Evolutionary conservation across 2,329 filamentous ascomycete genomes (phyloP).

Genomic region (Hymenoscyphus albidus): DNA sequence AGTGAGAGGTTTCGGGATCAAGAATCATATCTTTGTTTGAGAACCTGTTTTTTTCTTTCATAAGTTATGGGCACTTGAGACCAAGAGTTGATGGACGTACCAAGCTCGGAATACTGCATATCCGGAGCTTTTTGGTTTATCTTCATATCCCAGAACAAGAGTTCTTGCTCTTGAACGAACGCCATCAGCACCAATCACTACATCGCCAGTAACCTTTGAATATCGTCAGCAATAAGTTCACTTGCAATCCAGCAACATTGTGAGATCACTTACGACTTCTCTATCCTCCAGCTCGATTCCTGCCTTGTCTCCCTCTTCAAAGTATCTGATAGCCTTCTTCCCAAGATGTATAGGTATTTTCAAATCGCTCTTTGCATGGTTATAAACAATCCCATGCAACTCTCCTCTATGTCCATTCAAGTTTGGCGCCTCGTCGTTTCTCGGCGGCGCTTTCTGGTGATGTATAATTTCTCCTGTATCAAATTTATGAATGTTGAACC

Average conservation of each 20-base stretch:
- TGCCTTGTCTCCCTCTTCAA: constrained; percentile 44
- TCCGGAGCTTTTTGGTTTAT: constrained; percentile 47
- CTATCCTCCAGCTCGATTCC: constrained; percentile 44
- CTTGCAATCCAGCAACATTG: constrained; percentile 6
- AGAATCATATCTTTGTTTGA: constrained; percentile 42
- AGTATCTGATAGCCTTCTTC: constrained; percentile 46
- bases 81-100: constrained; percentile 31
- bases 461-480: constrained; percentile 36
- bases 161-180: constrained; percentile 51
- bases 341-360: constrained; percentile 52
- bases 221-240: constrained; percentile 6
- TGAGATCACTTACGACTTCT: constrained; percentile 15
- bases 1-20: constrained; percentile 21
- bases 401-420: constrained; percentile 52
- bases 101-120: constrained; percentile 53
- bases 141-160: constrained; percentile 48
- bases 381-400: constrained; percentile 50
- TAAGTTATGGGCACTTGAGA: neutral
- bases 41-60: constrained; percentile 37
- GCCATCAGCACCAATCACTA: constrained; percentile 53
- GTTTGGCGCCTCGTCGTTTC: constrained; percentile 15
- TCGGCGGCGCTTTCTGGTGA: constrained; percentile 41
- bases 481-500: constrained; percentile 45
- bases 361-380: constrained; percentile 44
- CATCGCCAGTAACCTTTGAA: constrained; percentile 40